A percentile compares a stretch with the other conserved stretches of the same genome.
Conservation (phyloP, 129 eudicot species). For the Flaveria linearis region DNA sequence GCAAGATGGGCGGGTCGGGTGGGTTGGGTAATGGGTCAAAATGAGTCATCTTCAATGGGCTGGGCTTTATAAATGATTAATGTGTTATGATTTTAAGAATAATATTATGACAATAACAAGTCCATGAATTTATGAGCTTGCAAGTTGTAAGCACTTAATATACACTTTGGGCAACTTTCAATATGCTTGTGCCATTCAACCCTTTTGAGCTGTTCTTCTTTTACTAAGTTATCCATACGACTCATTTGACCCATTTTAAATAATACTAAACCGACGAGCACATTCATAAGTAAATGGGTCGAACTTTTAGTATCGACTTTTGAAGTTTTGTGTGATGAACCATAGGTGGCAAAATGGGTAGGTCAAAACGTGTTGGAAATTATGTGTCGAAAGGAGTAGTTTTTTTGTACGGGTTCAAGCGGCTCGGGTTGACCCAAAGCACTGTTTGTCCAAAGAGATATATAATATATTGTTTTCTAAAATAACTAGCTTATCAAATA, state of each 20-base stretch:
- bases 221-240: neutral
- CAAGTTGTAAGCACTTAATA: too few species aligned
- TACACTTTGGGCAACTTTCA: neutral
- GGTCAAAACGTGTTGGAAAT: neutral
- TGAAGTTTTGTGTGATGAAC: neutral
- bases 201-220: neutral
- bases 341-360: neutral
- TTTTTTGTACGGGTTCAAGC: neutral
- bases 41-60: neutral
- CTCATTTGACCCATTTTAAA: neutral
- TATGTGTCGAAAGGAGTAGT: neutral
- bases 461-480: neutral
- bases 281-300: neutral
- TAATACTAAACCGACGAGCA: too few species aligned
- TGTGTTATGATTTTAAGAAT: neutral
- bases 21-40: constrained; percentile 14
- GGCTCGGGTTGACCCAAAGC: neutral
- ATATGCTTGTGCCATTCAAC: neutral
- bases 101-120: neutral
- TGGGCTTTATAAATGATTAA: neutral
- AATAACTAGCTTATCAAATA: neutral
- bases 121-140: neutral
- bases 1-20: neutral
- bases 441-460: neutral
- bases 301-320: neutral